phyloP scores from a whole-genome alignment of 2,329 filamentous ascomycete genomes.

The Pseudogymnoascus sp. region DNA sequence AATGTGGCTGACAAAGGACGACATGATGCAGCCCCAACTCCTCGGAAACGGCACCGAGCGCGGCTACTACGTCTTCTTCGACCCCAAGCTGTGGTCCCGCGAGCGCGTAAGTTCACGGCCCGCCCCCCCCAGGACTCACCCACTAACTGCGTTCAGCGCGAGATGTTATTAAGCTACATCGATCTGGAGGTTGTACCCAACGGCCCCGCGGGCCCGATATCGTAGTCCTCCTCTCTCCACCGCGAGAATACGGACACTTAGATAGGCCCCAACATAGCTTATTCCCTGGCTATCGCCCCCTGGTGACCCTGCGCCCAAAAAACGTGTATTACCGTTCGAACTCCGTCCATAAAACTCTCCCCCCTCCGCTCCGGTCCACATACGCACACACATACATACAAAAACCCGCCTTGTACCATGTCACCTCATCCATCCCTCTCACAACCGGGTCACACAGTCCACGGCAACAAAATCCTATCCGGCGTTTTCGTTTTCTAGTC shows the following conservation, averaged over 20 bases:
- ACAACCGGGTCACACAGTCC: neutral
- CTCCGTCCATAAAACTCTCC: neutral
- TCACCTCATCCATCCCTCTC: neutral
- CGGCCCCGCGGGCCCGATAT: slow-evolving; percentile 17
- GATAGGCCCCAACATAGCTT: neutral
- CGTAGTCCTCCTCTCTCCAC: slow-evolving; percentile 10
- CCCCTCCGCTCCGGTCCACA: neutral
- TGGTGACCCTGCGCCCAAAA: neutral
- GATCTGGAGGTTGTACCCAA: slow-evolving; percentile 46
- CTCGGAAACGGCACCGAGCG: slow-evolving; percentile 53
- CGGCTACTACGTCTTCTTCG: slow-evolving; percentile 61
- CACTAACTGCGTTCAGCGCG: slow-evolving; percentile 36
- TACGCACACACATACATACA: neutral
- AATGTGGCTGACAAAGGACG: slow-evolving; percentile 61
- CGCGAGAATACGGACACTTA: neutral
- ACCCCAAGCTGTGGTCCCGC: slow-evolving; percentile 53
- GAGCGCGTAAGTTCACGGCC: slow-evolving; percentile 51
- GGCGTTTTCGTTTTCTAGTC: neutral
- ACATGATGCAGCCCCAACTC: slow-evolving; percentile 54
- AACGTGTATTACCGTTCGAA: neutral
- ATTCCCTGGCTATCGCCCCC: neutral
- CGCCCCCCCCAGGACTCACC: too few species aligned
- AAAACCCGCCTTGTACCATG: neutral
- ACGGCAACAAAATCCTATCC: neutral
- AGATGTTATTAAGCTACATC: slow-evolving; percentile 53